Base-by-base conservation (phyloP, 2,329 filamentous ascomycete genomes). In the Rhynchosporium graminicola region DNA sequence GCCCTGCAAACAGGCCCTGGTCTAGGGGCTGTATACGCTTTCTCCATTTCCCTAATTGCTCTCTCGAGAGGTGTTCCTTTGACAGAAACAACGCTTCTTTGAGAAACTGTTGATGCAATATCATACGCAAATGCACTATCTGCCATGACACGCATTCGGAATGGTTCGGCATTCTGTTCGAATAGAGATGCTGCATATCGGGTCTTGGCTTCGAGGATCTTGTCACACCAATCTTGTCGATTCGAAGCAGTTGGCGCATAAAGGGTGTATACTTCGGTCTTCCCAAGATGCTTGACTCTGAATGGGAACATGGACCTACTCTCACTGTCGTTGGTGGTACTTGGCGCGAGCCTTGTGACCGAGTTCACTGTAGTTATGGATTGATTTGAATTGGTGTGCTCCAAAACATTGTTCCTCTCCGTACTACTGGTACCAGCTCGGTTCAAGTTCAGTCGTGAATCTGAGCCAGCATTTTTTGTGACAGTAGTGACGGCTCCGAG, bases 121-220 rank as follows among this genome's bases (percentile, higher is more conserved):
- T 96, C 91, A 70, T 92, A 93, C 10, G 89, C 87, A 75, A 99
- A 99, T 0, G 93, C 91, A 48, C 90, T 89, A 74, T 99, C 95
- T 0, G 95, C 93, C 74, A 99, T 88, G 8, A 99, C 92, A 28
- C 92, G 87, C 7, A 99, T 80, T 57, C 91, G 85, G 83, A 99
- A 99, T 0, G 95, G 95, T 75, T 99, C 95, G 0, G 95, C 94
- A 73, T 98, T 96, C 73, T 99, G 95, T 3, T 90, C 87, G 75
- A 91, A 90, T 4, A 98, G 80, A 3, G 93, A 91, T 57, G 92
- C 89, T 28, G 95, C 95, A 74, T 99, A 93, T 63, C 89, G 87
- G 6, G 92, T 96, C 80, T 99, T 99, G 38, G 95, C 95, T 75
- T 96, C 90, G 51, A 96, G 88, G 70, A 99, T 96, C 77, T 92